Conservation (phyloP, 331 rosid species). For the Cucumis variabilis region DNA sequence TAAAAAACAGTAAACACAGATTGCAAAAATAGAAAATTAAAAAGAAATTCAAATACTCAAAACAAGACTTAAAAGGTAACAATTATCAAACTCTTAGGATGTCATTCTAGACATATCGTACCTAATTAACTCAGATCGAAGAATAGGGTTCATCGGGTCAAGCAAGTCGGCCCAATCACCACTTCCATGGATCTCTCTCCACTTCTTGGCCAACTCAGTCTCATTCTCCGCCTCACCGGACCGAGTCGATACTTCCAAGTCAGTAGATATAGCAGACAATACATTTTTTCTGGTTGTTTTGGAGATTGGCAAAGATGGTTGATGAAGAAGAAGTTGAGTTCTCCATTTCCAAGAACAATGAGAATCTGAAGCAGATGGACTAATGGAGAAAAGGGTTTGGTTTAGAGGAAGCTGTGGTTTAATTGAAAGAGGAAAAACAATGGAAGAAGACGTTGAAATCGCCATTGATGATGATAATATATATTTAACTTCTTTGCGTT, state of each 20-base stretch:
- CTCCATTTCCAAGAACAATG: background rate
- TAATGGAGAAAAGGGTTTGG: background rate
- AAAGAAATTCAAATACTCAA: too few relatives aligned
- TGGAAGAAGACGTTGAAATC: background rate
- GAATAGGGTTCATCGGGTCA: conserved; percentile 78
- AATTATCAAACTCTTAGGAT: too few relatives aligned
- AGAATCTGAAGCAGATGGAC: background rate
- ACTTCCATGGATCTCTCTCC: conserved; percentile 82
- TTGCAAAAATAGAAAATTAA: too few relatives aligned
- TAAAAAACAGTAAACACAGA: too few relatives aligned
- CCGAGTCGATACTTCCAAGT: background rate
- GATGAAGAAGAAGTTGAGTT: conserved; percentile 10
- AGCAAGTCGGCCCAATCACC: conserved; percentile 73
- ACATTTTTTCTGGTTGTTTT: background rate
- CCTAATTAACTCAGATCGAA: conserved; percentile 69
- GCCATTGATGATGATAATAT: background rate
- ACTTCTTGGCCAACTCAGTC: background rate
- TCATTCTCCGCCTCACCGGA: background rate
- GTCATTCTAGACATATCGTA: conserved; percentile 34
- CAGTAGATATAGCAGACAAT: background rate
- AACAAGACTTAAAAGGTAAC: too few relatives aligned
- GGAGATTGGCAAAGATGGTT: background rate
- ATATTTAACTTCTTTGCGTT: background rate
- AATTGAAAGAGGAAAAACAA: background rate
- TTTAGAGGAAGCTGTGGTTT: background rate